These are phyloP conservation scores for Onygenales sp. DNA, from an alignment of 2,329 filamentous ascomycete species.

Conservation along the genomic window DNA sequence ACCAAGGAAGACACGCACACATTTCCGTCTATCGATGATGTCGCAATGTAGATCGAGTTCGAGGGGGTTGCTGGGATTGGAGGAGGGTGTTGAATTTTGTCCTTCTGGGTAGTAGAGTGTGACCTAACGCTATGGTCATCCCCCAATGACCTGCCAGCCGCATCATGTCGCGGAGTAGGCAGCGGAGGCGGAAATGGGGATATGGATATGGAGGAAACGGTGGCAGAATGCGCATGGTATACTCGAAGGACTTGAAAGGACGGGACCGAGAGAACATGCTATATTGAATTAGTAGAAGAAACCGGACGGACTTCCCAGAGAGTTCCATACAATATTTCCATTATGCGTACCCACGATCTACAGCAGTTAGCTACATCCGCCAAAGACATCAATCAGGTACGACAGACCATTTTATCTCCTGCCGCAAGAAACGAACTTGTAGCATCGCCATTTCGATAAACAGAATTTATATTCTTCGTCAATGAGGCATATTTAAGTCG, in stretches of 20 bases:
- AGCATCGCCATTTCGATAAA: constrained; percentile 92
- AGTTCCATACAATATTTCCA: constrained; percentile 72
- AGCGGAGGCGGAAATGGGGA: constrained; percentile 69
- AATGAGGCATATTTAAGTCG: constrained; percentile 85
- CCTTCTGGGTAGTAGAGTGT: constrained; percentile 21
- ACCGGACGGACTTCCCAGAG: background rate
- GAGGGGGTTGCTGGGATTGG: constrained; percentile 63
- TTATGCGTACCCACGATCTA: constrained; percentile 92
- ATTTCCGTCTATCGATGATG: constrained; percentile 90
- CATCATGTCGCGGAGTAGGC: constrained; percentile 32
- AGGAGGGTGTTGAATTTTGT: constrained; percentile 15
- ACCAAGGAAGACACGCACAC: constrained; percentile 83
- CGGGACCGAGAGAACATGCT: constrained; percentile 82
- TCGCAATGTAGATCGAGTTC: constrained; percentile 87
- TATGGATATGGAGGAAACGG: constrained; percentile 79
- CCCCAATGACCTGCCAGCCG: constrained; percentile 20
- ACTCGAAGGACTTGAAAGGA: constrained; percentile 70
- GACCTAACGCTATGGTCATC: constrained; percentile 19
- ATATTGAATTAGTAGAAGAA: constrained; percentile 12
- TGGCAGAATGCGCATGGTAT: constrained; percentile 89
- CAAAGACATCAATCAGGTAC: constrained; percentile 1
- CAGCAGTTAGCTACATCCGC: constrained; percentile 5
- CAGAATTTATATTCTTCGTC: constrained; percentile 65
- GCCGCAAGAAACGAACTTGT: constrained; percentile 84
- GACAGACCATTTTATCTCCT: constrained; percentile 86